Base-by-base conservation (phyloP, 2,329 filamentous ascomycete species). In the Didymellaceae sp. region DNA sequence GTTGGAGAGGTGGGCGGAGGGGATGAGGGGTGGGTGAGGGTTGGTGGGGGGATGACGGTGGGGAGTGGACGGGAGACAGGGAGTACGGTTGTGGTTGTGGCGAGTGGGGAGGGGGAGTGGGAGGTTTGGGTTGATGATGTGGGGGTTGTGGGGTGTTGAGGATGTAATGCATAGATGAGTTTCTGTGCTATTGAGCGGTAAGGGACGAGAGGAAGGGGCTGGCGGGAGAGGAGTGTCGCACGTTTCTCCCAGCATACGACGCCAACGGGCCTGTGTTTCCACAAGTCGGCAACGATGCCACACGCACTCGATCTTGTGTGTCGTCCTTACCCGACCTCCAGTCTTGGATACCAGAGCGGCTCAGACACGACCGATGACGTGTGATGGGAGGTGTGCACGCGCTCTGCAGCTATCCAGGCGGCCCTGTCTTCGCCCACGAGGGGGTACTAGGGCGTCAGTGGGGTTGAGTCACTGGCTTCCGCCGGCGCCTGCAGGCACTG, bases 401-500 rank as follows among this genome's bases (percentile, higher is more conserved):
- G 50, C 35, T 44, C 38, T 34, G 26, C 59, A 58, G 57, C 61
- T 55, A 64, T 64, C 61, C 62, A 63, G 59, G 62, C 51, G 45
- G 17, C 22, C 41, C 21, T 25, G 33, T 58, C 22, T 60, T 38
- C 34, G 57, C 55, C 55, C 57, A 50, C 49, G 42, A 45, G 49
- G 47, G n/a, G 51, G 33, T 65, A 62, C 61, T 61, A 52, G 41
- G 47, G 30, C 31, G 58, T 13, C 26, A 28, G 11, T 28, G 26
- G 11, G 10, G 6, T 13, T 6, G 10, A 9, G 26, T 13, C 26
- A 13, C 26, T 28, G 26, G 26, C 26, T 28, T 28, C 26, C 11
- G 26, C 59, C 63, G 67, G 68, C 67, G 65, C 68, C 63, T 58
- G 58, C 39, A 42, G 37, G 32, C 42, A 45, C 57, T 60, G 44